Base-by-base conservation (phyloP, 73 alveolate species). In the Blepharisma japonicum region DNA sequence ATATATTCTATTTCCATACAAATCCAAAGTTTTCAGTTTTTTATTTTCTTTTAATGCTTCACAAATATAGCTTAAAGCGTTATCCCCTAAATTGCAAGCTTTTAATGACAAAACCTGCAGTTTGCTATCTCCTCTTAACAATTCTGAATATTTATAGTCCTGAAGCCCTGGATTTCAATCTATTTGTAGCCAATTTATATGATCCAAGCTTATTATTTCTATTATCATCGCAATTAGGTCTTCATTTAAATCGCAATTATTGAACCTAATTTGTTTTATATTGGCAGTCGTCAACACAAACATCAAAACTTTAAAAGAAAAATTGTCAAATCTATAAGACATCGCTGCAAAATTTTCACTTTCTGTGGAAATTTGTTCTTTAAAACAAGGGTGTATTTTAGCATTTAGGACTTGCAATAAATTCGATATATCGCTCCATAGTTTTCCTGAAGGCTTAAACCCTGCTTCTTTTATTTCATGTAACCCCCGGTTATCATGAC, bases 371-470 rank as follows among this genome's bases (percentile, higher is more conserved):
- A 20, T 11, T 11, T 14, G n/a, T 0, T 53, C 23, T 53, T 14
- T 20, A 53, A 53, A 53, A 20, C 67, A 53, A 14, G 67, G 67
- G 67, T 53, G 67, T 53, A 53, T 53, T 53, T 11, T 53, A 53
- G 67, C 67, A 4, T 53, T 53, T 14, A 53, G 67, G 27, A 53
- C 23, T 14, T 53, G 67, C n/a, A 53, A 11, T 20, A 53, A 53
- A 53, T 53, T 53, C 4, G 27, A 14, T 14, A 53, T 11, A 4
- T 53, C 67, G 27, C 27, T 14, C 67, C 67, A 53, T 0, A 53
- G 23, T 4, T 20, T 53, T 53, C 67, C 67, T 53, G 67, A 53
- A 53, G 67, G 67, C 23, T 53, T 11, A 20, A 53, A 53, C 23
- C 23, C 23, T 1, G 67, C n/a, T 20, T 53, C 67, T 11, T 20